A percentile compares a stretch with the other conserved stretches of the same genome.
Evolutionary conservation across 345 rosid species (phyloP).

Genomic region (Lumnitzera racemosa): DNA sequence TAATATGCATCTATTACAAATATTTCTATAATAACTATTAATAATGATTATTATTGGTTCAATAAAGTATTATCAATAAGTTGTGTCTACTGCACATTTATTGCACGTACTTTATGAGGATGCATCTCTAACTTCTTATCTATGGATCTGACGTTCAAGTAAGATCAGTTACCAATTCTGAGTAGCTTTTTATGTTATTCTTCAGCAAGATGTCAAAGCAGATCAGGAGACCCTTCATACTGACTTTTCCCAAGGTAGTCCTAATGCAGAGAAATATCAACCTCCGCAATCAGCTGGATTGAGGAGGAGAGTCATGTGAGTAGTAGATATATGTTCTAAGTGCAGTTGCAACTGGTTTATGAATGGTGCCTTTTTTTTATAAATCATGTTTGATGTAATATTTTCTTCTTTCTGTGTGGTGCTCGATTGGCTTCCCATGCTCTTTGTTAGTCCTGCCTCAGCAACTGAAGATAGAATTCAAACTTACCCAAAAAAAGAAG

Average conservation of each 20-base stretch:
- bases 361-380: background rate
- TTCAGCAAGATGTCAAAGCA: conserved; percentile 36
- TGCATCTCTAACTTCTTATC: too few species aligned
- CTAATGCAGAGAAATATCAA: conserved; percentile 31
- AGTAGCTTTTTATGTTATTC: too few species aligned
- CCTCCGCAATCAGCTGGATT: conserved; percentile 54
- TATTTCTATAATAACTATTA: too few species aligned
- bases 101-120: too few species aligned
- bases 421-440: background rate
- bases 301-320: conserved; percentile 65
- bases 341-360: background rate
- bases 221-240: conserved; percentile 24
- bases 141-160: too few species aligned
- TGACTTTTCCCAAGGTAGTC: conserved; percentile 29
- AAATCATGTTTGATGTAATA: background rate
- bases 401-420: background rate
- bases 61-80: too few species aligned
- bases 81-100: too few species aligned
- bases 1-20: too few species aligned
- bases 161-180: too few species aligned
- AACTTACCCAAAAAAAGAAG: too few species aligned
- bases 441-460: conserved; percentile 33
- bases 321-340: conserved; percentile 15
- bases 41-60: too few species aligned
- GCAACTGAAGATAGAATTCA: conserved; percentile 36